Conservation (phyloP, 2,329 filamentous ascomycete genomes). For the Fusarium azukiicola region DNA sequence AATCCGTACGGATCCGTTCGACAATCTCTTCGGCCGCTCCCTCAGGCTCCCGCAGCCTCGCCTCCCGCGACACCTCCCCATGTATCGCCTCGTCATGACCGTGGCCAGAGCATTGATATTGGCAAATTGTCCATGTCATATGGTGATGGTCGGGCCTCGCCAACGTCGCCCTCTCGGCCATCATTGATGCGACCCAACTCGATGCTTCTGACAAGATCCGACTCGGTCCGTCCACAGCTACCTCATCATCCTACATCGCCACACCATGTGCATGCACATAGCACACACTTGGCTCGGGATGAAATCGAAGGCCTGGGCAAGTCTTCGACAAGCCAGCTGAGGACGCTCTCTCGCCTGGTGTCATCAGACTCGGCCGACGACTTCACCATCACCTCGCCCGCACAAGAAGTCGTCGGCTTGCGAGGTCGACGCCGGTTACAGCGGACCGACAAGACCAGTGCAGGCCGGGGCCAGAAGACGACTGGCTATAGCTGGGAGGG, state of each 20-base stretch:
- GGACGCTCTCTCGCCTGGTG: slow-evolving; percentile 91
- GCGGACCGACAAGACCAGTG: slow-evolving; percentile 78
- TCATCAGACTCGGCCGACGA: slow-evolving; percentile 88
- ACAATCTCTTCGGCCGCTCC: slow-evolving; percentile 88
- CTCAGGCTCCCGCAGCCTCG: slow-evolving; percentile 79
- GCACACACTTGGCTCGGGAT: slow-evolving; percentile 77
- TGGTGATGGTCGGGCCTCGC: slow-evolving; percentile 65
- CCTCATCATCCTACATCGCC: slow-evolving; percentile 57
- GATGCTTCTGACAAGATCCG: slow-evolving; percentile 79
- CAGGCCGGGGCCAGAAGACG: slow-evolving; percentile 69
- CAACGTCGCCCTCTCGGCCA: slow-evolving; percentile 67
- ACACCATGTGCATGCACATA: slow-evolving; percentile 53
- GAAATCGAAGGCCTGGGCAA: slow-evolving; percentile 92
- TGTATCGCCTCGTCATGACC: slow-evolving; percentile 67
- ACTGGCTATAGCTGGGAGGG: slow-evolving; percentile 87
- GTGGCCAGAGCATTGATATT: slow-evolving; percentile 84
- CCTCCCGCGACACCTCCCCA: slow-evolving; percentile 65
- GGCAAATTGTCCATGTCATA: slow-evolving; percentile 74
- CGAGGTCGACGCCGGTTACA: slow-evolving; percentile 92
- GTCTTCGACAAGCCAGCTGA: slow-evolving; percentile 94
- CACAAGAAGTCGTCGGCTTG: slow-evolving; percentile 93
- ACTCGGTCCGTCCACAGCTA: slow-evolving; percentile 69
- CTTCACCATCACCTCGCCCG: slow-evolving; percentile 88
- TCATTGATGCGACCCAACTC: slow-evolving; percentile 76
- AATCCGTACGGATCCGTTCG: slow-evolving; percentile 86